phyloP scores from a whole-genome alignment of 2,329 filamentous ascomycete genomes.

The Zymoseptoria pseudotritici region DNA sequence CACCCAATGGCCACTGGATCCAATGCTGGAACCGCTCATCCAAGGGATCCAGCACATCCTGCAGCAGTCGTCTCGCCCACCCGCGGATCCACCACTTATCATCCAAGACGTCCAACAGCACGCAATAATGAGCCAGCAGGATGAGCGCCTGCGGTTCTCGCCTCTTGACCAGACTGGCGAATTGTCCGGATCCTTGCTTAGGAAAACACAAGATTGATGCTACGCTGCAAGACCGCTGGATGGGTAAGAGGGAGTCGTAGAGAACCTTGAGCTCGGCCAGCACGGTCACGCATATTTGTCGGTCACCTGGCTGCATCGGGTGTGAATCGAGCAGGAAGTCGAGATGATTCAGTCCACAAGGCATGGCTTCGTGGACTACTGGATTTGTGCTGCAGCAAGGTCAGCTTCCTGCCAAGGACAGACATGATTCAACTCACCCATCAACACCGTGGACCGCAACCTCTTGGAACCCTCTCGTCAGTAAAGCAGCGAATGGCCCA shows the following conservation, averaged over 20 bases:
- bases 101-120: constrained; percentile 24
- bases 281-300: constrained; percentile 19
- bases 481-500: constrained; percentile 24
- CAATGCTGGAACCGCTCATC: constrained; percentile 24
- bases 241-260: constrained; percentile 16
- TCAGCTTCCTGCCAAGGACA: not conserved
- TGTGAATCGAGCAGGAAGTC: constrained; percentile 27
- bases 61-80: constrained; percentile 19
- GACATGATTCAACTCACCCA: constrained; percentile 5
- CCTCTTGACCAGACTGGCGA: constrained; percentile 20
- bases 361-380: constrained; percentile 22
- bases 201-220: constrained; percentile 26
- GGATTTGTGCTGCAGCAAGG: constrained; percentile 1
- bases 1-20: constrained; percentile 25
- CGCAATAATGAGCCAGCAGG: constrained; percentile 25
- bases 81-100: constrained; percentile 25
- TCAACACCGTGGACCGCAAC: constrained; percentile 1
- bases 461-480: constrained; percentile 20
- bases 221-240: constrained; percentile 15
- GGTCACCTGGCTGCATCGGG: constrained; percentile 23
- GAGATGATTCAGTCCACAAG: constrained; percentile 25
- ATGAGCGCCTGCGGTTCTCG: constrained; percentile 25
- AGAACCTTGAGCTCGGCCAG: constrained; percentile 23
- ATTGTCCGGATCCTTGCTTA: constrained; percentile 21
- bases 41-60: constrained; percentile 19